A percentile compares a stretch with the other conserved stretches of the same genome.
phyloP scores from a whole-genome alignment of 148 eudicot species.

The Heliosperma pusillum region DNA sequence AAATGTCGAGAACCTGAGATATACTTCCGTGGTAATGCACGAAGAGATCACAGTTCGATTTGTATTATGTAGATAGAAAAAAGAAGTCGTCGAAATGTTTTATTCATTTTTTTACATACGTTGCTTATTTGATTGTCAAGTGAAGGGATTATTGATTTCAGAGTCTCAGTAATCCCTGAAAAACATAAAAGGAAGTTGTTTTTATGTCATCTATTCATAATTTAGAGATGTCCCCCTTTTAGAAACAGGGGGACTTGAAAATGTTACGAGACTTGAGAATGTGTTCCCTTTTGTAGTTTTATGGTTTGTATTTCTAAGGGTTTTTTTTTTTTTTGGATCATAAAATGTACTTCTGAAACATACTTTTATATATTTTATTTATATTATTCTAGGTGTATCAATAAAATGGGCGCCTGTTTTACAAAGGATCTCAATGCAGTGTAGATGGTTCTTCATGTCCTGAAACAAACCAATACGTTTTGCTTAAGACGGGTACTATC shows the following conservation, averaged over 20 bases:
- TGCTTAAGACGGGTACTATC: no score
- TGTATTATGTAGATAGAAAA: slow-evolving; percentile 40
- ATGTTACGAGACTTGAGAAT: slow-evolving; percentile 1
- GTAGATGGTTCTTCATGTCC: no score
- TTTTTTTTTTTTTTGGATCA: slow-evolving; percentile 1
- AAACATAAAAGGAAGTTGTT: slow-evolving; percentile 29
- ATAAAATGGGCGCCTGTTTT: slow-evolving; percentile 12
- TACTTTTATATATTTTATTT: slow-evolving; percentile 7
- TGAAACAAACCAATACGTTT: no score
- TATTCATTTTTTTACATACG: slow-evolving; percentile 41
- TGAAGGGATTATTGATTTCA: slow-evolving; percentile 26
- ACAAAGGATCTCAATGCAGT: background rate
- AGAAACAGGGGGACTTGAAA: slow-evolving; percentile 25
- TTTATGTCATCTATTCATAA: background rate
- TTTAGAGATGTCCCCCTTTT: slow-evolving; percentile 12
- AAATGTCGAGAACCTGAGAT: background rate
- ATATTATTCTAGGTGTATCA: slow-evolving; percentile 6
- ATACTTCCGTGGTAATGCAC: slow-evolving; percentile 1
- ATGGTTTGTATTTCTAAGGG: background rate
- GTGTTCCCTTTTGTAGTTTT: slow-evolving; percentile 21
- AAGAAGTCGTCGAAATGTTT: slow-evolving; percentile 30
- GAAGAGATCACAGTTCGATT: slow-evolving; percentile 18
- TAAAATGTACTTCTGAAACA: slow-evolving; percentile 3
- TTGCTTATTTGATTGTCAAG: slow-evolving; percentile 33
- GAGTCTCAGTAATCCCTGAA: slow-evolving; percentile 38